Conservation (phyloP, 495 filamentous ascomycete genomes). For the Neurospora sp. region DNA sequence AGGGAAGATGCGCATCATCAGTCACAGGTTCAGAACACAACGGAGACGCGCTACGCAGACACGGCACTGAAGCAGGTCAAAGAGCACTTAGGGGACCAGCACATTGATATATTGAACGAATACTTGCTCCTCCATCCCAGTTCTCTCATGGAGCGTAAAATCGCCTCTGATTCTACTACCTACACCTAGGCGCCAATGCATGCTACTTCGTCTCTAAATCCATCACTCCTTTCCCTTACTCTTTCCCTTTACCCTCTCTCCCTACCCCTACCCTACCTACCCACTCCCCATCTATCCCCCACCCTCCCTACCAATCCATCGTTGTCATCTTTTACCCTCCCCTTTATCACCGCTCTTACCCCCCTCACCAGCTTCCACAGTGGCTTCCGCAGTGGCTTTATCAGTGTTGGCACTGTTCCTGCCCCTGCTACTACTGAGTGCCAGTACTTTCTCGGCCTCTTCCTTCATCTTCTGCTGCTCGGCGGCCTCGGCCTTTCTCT, state of each 20-base stretch:
- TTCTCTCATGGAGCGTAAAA: neutral
- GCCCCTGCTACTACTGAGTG: neutral
- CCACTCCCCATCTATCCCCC: neutral
- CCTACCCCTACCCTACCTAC: neutral
- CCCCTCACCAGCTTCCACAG: neutral
- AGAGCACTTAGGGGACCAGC: neutral
- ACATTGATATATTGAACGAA: neutral
- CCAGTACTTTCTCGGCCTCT: neutral
- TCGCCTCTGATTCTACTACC: neutral
- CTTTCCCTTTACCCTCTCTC: neutral
- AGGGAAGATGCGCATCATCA: neutral
- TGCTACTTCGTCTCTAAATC: neutral
- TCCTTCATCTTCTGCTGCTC: neutral
- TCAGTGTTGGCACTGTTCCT: neutral
- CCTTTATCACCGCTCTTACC: neutral
- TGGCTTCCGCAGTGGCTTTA: neutral
- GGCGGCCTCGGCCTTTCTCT: neutral
- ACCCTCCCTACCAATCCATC: neutral
- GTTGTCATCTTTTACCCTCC: neutral
- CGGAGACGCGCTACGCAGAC: neutral
- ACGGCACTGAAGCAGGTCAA: neutral
- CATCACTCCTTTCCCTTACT: neutral
- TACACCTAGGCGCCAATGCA: neutral
- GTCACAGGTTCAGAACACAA: neutral
- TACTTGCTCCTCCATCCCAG: neutral